Evolutionary conservation across 805 yeast species (phyloP).

Genomic region (Pichia californica): DNA sequence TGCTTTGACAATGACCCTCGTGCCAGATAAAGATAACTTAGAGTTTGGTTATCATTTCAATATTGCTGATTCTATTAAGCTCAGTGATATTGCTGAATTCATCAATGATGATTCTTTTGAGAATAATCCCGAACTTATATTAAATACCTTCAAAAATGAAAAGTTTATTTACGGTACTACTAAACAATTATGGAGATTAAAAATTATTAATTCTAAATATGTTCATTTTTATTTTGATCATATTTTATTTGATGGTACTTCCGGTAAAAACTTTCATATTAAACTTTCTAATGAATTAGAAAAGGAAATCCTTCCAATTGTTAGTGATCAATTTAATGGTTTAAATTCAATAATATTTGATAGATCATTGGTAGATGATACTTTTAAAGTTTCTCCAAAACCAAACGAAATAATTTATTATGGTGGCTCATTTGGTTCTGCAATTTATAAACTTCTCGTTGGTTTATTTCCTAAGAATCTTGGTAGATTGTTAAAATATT

Average conservation of each 20-base stretch:
- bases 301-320: not conserved
- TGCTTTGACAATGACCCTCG: not conserved
- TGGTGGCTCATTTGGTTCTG: conserved; percentile 2
- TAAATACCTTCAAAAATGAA: not conserved
- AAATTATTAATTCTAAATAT: conserved; percentile 2
- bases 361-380: not conserved
- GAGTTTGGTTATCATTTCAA: not conserved
- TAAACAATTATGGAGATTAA: conserved; percentile 20
- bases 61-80: conserved; percentile 1
- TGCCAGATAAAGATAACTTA: not conserved
- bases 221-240: conserved; percentile 25
- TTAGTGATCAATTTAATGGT: not conserved
- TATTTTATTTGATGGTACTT: conserved; percentile 30
- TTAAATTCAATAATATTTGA: conserved; percentile 5
- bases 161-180: not conserved
- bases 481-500: not conserved
- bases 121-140: not conserved
- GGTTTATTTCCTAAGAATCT: conserved; percentile 10
- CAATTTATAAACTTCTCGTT: not conserved
- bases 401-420: conserved; percentile 1
- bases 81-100: conserved; percentile 17
- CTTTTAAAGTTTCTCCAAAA: conserved; percentile 1
- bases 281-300: conserved; percentile 16
- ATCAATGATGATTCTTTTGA: conserved; percentile 8
- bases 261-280: conserved; percentile 28